phyloP scores from a whole-genome alignment of 805 yeast genomes.

The Nakazawaea molendinolei region DNA sequence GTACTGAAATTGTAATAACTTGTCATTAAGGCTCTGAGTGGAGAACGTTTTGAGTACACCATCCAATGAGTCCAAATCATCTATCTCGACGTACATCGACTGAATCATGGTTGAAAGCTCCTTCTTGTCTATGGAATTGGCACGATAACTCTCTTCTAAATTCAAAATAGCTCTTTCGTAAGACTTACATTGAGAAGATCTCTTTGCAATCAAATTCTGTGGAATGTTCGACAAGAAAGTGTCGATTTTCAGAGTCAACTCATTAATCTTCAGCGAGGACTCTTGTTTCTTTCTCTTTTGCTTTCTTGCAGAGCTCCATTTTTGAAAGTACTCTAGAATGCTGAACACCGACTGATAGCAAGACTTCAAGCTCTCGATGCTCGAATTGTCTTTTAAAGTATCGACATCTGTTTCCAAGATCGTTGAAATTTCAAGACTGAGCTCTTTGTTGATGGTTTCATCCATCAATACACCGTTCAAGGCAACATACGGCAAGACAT shows the following conservation, averaged over 20 bases:
- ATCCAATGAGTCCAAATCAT: constrained; percentile 84
- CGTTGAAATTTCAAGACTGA: constrained; percentile 52
- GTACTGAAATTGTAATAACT: constrained; percentile 74
- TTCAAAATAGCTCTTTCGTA: constrained; percentile 84
- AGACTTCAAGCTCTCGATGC: constrained; percentile 49
- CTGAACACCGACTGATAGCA: constrained; percentile 72
- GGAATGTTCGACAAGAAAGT: constrained; percentile 52
- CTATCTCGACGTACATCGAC: constrained; percentile 76
- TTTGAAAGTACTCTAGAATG: constrained; percentile 75
- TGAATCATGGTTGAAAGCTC: constrained; percentile 51
- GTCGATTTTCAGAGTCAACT: constrained; percentile 31
- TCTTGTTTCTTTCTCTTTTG: constrained; percentile 22
- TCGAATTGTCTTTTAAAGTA: constrained; percentile 40
- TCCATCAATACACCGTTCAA: constrained; percentile 50
- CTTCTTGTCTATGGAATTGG: constrained; percentile 26
- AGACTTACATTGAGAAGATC: constrained; percentile 78
- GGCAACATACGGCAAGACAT: constrained; percentile 71
- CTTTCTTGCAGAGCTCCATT: constrained; percentile 52
- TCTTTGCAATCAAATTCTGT: constrained; percentile 60
- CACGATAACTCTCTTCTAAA: constrained; percentile 67
- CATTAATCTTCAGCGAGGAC: constrained; percentile 20
- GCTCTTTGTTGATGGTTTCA: constrained; percentile 32
- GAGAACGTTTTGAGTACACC: constrained; percentile 77
- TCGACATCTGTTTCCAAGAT: constrained; percentile 47
- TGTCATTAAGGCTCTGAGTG: constrained; percentile 62